These are phyloP conservation scores for Trichomonascus vanleenenianus DNA, from an alignment of 805 yeast genomes.

Conservation along the genomic window DNA sequence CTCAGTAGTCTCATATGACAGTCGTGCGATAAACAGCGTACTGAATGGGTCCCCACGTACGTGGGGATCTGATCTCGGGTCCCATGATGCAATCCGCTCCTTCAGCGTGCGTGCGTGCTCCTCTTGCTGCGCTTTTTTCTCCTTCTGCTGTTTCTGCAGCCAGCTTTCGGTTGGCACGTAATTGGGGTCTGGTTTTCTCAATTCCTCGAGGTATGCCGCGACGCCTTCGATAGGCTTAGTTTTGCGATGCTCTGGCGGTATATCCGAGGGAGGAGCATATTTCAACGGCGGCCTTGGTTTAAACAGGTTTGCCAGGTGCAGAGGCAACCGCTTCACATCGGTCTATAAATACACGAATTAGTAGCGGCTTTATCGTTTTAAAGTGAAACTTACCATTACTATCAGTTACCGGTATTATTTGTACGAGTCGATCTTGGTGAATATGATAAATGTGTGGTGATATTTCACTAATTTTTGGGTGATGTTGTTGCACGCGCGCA, in stretches of 20 bases:
- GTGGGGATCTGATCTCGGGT: conserved; percentile 50
- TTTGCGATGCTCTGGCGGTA: conserved; percentile 39
- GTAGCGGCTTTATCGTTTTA: too few relatives aligned
- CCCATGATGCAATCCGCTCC: conserved; percentile 32
- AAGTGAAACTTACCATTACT: too few relatives aligned
- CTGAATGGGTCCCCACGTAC: conserved; percentile 63
- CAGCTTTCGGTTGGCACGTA: conserved; percentile 29
- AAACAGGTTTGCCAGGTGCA: conserved; percentile 44
- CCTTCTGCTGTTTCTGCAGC: conserved; percentile 25
- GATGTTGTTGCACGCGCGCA: background rate
- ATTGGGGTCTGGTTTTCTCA: conserved; percentile 23
- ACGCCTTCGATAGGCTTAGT: conserved; percentile 44
- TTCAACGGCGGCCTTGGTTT: conserved; percentile 51
- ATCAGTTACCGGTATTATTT: too few relatives aligned
- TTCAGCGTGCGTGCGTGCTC: conserved; percentile 28
- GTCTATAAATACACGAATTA: conserved; percentile 26
- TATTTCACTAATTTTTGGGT: background rate
- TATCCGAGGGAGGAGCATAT: conserved; percentile 42
- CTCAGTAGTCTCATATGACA: conserved; percentile 59
- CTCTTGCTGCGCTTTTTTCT: conserved; percentile 21
- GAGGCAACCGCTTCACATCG: conserved; percentile 35
- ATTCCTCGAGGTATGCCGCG: conserved; percentile 24
- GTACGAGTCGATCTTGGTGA: background rate
- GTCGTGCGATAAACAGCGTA: conserved; percentile 71
- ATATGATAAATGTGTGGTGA: background rate